Conservation (phyloP, 148 eudicot genomes). For the Chenopodium quinoa region DNA sequence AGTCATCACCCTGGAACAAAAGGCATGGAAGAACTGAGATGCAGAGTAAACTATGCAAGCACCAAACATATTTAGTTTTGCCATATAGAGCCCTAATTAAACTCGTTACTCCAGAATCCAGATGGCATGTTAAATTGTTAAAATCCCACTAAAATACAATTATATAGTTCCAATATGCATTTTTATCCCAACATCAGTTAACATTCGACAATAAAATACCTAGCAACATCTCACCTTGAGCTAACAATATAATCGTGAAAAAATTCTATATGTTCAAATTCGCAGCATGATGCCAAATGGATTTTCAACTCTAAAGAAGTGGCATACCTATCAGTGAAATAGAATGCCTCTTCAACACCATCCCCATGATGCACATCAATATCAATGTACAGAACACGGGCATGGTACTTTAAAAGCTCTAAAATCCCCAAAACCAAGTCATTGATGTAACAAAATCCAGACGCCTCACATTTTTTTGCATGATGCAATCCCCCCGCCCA, state of each 20-base stretch:
- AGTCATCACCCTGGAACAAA: conserved; percentile 84
- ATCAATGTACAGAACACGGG: conserved; percentile 95
- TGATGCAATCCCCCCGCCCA: conserved; percentile 99
- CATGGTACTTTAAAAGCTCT: conserved; percentile 97
- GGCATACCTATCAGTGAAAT: conserved; percentile 82
- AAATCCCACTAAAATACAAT: background rate
- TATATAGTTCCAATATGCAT: background rate
- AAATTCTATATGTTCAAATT: background rate
- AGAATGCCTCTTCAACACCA: conserved; percentile 99
- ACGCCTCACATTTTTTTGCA: conserved; percentile 96
- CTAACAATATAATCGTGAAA: background rate
- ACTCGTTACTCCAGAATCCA: background rate
- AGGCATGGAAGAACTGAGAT: conserved; percentile 12
- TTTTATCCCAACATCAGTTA: background rate
- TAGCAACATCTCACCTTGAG: background rate
- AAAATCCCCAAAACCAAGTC: conserved; percentile 94
- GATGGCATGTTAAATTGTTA: background rate
- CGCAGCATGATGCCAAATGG: background rate
- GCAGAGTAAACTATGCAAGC: background rate
- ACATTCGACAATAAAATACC: background rate
- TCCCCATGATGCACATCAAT: conserved; percentile 99
- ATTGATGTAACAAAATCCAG: conserved; percentile 98
- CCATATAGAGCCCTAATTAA: background rate
- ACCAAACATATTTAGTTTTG: background rate
- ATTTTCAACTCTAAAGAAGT: background rate